phyloP scores from a whole-genome alignment of 116 monocot genomes.

The Papilionanthe hybrid region DNA sequence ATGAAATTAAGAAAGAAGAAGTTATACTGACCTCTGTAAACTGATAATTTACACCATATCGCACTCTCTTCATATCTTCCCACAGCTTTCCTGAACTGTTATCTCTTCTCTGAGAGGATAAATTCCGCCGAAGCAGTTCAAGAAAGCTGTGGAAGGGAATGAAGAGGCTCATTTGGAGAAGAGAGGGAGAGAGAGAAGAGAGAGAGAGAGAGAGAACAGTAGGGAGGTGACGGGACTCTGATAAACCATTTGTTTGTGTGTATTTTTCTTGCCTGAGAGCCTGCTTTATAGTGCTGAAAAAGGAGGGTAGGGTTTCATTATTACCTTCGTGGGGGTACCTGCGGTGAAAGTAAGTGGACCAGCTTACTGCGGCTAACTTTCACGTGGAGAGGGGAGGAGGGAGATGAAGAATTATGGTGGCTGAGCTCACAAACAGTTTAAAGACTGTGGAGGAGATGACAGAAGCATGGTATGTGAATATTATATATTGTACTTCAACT shows the following conservation, averaged over 20 bases:
- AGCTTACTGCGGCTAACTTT: neutral
- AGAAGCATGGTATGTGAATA: neutral
- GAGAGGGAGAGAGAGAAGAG: no score
- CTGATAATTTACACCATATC: neutral
- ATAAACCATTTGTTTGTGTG: neutral
- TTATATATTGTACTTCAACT: no score
- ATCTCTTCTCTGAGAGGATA: neutral
- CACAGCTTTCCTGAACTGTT: conserved; percentile 11
- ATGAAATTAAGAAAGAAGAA: no score
- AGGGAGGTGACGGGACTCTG: conserved; percentile 7
- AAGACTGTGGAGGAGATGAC: neutral
- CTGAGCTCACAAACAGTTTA: conserved; percentile 1
- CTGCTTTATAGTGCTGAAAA: conserved; percentile 8
- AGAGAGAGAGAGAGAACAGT: neutral
- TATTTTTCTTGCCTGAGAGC: neutral
- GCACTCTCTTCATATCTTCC: conserved; percentile 1
- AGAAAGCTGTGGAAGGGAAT: conserved; percentile 7
- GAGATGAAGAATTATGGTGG: neutral
- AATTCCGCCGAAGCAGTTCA: neutral
- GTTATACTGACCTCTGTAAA: neutral
- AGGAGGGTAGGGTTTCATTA: neutral
- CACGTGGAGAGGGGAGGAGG: neutral
- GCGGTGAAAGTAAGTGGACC: conserved; percentile 13
- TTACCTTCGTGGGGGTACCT: conserved; percentile 11
- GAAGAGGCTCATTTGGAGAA: neutral